Base-by-base conservation (phyloP, 148 eudicot genomes). In the Agrostemma githago region DNA sequence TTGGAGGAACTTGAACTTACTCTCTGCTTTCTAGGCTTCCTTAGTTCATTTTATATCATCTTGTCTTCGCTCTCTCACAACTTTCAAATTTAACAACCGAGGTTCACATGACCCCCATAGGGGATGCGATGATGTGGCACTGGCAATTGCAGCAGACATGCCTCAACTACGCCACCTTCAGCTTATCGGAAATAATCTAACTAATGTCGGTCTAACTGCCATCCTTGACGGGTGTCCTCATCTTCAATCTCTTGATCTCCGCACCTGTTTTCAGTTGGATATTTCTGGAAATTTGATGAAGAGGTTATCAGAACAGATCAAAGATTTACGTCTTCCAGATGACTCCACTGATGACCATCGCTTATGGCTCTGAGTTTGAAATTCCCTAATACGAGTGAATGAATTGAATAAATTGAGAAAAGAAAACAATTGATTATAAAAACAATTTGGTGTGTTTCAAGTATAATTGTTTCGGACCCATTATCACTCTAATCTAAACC, bases 1-100 rank as follows among this genome's bases (percentile, higher is more conserved):
- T 70, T 90, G 56, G 90, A 93, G 76, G 90, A 93, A 75, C 83
- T 89, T 70, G 86, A 86, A 68, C 75, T 88, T 56, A 75, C 75
- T 61, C 59, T 59, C 53, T 75, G 78, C 48, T 20, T 79, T 0
- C 17, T 84, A 62, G 11, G 78, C 57, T 63, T 40, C 37, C 77
- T 73, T 41, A 71, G 73, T 8, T 66, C 84, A 5, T 68, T 74
- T 78, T 72, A 44, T 19, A 68, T 88, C 21, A 89, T 90, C 68
- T 59, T 89, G 90, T 75, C 89, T 87, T 9, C 48, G 48, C 68
- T 20, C 38, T 70, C 79, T 90, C 48, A 90, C 81, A 61, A 82
- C 89, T 37, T 84, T 90, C 67, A 80, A 81, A 46, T 72, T 85
- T 66, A 90, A 84, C 65, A 72, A 75, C 44, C 71, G 71, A 63